Evolutionary conservation across 768 basidiomycete species (phyloP).

Genomic region (Boletus reticuloceps): DNA sequence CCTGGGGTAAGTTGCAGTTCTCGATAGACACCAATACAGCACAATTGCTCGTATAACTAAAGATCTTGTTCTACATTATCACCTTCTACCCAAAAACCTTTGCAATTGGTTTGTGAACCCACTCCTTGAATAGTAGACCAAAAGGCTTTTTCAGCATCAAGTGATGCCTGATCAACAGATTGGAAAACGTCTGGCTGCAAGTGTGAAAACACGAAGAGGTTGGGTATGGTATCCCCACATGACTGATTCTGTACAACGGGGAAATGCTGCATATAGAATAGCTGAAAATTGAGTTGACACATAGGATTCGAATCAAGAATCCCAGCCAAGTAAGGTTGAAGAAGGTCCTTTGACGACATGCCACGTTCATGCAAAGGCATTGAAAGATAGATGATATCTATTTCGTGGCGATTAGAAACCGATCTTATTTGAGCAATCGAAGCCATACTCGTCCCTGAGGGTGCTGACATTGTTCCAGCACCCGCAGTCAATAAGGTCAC

Average conservation of each 20-base stretch:
- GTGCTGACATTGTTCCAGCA: constrained; percentile 70
- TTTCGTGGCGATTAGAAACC: constrained; percentile 2
- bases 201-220: constrained; percentile 23
- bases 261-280: constrained; percentile 53
- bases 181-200: constrained; percentile 43
- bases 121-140: constrained; percentile 33
- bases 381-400: constrained; percentile 61
- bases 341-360: constrained; percentile 37
- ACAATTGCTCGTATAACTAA: too few species aligned
- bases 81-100: constrained; percentile 10
- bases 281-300: constrained; percentile 40
- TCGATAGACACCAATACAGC: too few species aligned
- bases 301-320: constrained; percentile 31
- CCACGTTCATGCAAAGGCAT: constrained; percentile 41
- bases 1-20: too few species aligned
- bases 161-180: constrained; percentile 53
- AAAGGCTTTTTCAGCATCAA: constrained; percentile 56
- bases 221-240: neutral
- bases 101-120: neutral
- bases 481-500: constrained; percentile 69
- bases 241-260: neutral
- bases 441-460: constrained; percentile 57
- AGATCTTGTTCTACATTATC: too few species aligned
- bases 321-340: constrained; percentile 55
- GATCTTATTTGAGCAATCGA: neutral